Conservation (phyloP, 768 basidiomycete species). For the Mycena haematopus region DNA sequence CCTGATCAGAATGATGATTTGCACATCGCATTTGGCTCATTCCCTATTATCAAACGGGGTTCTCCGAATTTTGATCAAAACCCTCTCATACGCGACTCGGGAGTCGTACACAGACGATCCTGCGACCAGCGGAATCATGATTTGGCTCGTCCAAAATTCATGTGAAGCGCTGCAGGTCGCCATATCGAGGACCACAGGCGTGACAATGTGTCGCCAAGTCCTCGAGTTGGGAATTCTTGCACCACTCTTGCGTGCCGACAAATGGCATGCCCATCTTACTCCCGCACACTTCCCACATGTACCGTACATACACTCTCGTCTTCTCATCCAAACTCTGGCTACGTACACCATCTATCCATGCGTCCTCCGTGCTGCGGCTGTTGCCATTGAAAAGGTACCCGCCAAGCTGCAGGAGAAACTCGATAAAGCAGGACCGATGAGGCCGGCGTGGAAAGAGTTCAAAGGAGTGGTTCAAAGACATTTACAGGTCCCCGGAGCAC, state of each 20-base stretch:
- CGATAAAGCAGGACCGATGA: constrained; percentile 18
- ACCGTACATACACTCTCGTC: constrained; percentile 15
- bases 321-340: constrained; percentile 18
- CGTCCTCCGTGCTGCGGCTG: constrained; percentile 14
- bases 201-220: constrained; percentile 10
- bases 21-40: constrained; percentile 3
- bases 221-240: constrained; percentile 16
- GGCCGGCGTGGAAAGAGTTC: constrained; percentile 4
- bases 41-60: constrained; percentile 7
- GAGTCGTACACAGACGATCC: constrained; percentile 22
- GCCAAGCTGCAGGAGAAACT: constrained; percentile 14
- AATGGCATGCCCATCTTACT: constrained; percentile 17
- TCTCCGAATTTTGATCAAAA: constrained; percentile 11
- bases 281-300: constrained; percentile 11
- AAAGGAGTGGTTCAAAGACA: constrained; percentile 11
- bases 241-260: not conserved
- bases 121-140: constrained; percentile 15
- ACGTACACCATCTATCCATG: constrained; percentile 21
- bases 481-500: constrained; percentile 13
- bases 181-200: constrained; percentile 5
- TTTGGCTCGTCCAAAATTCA: constrained; percentile 14
- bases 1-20: constrained; percentile 13
- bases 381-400: constrained; percentile 14
- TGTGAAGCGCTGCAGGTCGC: constrained; percentile 16
- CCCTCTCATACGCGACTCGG: constrained; percentile 12